Conservation (phyloP, 1,284 basidiomycete genomes). For the Fomitopsis schrenkii region DNA sequence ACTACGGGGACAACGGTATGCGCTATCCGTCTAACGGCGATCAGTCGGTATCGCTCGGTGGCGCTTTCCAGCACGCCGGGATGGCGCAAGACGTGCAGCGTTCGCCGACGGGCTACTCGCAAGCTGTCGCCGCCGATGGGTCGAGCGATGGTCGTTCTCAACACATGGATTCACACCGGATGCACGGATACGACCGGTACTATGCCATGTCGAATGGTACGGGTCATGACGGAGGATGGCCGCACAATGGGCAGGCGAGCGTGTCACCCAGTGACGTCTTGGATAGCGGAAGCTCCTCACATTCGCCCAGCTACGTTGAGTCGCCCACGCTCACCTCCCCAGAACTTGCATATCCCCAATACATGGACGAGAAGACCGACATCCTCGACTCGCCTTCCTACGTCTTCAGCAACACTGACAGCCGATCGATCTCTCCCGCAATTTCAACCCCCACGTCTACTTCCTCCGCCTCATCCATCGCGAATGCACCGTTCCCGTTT, state of each 20-base stretch:
- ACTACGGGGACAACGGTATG: slow-evolving; percentile 25
- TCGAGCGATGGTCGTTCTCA: slow-evolving; percentile 33
- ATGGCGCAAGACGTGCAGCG: slow-evolving; percentile 38
- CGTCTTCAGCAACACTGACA: slow-evolving; percentile 48
- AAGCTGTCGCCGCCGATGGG: slow-evolving; percentile 36
- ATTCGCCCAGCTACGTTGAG: slow-evolving; percentile 51
- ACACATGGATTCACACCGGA: slow-evolving; percentile 35
- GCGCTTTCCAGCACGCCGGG: slow-evolving; percentile 37
- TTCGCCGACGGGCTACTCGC: slow-evolving; percentile 44
- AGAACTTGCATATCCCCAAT: slow-evolving; percentile 53
- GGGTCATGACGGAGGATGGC: slow-evolving; percentile 51
- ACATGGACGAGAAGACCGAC: slow-evolving; percentile 62
- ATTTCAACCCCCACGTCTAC: slow-evolving; percentile 64
- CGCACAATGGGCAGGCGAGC: slow-evolving; percentile 25
- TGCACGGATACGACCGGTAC: slow-evolving; percentile 53
- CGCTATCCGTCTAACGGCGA: slow-evolving; percentile 45
- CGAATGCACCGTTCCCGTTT: slow-evolving; percentile 62
- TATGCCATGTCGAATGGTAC: slow-evolving; percentile 45
- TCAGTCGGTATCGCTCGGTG: slow-evolving; percentile 31
- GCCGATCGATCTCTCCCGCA: slow-evolving; percentile 69
- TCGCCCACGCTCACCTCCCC: slow-evolving; percentile 57
- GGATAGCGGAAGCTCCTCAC: slow-evolving; percentile 41
- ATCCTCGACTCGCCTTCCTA: slow-evolving; percentile 55
- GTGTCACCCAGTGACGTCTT: slow-evolving; percentile 14
- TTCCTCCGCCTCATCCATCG: slow-evolving; percentile 49